Evolutionary conservation across 192 early-diverging fungal species (phyloP).

Genomic region (Tieghemiomyces parasiticus): DNA sequence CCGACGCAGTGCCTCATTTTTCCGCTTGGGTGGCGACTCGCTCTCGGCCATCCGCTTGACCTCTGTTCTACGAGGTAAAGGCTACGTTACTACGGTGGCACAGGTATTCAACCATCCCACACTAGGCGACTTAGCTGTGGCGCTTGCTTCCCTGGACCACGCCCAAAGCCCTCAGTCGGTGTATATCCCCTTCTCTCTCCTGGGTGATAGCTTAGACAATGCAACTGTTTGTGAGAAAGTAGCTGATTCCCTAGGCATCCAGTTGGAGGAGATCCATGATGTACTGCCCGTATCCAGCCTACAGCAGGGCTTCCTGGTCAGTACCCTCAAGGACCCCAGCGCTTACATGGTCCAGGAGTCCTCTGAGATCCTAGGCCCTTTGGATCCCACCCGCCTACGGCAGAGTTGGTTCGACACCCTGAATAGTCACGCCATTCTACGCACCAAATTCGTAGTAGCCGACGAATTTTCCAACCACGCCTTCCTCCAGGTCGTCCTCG

Average conservation of each 20-base stretch:
- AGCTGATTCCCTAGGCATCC: too few relatives aligned
- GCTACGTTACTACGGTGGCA: too few relatives aligned
- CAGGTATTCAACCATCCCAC: too few relatives aligned
- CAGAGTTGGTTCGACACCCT: neutral
- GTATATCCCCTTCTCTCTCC: too few relatives aligned
- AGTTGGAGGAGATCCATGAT: neutral
- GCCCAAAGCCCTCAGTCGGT: too few relatives aligned
- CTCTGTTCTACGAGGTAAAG: too few relatives aligned
- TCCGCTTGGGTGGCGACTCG: neutral
- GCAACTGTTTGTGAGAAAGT: too few relatives aligned
- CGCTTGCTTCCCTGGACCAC: too few relatives aligned
- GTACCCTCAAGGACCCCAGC: constrained; percentile 1
- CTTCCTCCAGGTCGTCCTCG: neutral
- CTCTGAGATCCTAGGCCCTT: neutral
- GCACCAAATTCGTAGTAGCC: neutral
- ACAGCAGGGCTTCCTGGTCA: constrained; percentile 5
- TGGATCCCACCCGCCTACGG: neutral
- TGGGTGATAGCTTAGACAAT: too few relatives aligned
- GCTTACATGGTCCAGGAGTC: constrained; percentile 9
- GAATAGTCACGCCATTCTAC: neutral
- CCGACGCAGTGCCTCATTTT: neutral
- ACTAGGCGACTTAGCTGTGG: too few relatives aligned
- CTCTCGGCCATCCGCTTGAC: neutral
- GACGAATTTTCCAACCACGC: neutral
- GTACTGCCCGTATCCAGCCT: constrained; percentile 4